A percentile compares a stretch with the other conserved stretches of the same genome.
Conservation (phyloP, 345 rosid species). For the Pelargonium nanum region DNA sequence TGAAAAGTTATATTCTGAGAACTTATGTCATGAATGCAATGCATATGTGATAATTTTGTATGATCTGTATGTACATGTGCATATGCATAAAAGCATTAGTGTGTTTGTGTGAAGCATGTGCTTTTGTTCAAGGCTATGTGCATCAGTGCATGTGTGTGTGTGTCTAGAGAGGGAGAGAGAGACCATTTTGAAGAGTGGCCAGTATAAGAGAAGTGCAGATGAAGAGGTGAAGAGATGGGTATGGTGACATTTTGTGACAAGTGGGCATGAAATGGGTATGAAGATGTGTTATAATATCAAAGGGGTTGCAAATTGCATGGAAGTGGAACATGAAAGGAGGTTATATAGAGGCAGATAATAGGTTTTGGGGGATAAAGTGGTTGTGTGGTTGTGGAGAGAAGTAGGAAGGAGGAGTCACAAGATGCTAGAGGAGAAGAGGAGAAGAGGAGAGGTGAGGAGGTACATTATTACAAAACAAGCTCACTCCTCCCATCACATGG, state of each 20-base stretch:
- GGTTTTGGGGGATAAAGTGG: neutral
- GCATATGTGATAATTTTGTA: neutral
- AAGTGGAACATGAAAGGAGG: neutral
- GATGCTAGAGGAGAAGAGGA: neutral
- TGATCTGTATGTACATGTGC: neutral
- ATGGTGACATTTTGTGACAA: neutral
- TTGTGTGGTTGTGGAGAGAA: neutral
- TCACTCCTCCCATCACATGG: no score
- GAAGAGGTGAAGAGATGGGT: neutral
- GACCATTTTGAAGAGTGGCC: conserved; percentile 6
- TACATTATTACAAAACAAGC: no score
- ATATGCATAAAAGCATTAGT: neutral
- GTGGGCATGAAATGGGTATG: neutral
- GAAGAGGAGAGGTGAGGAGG: neutral
- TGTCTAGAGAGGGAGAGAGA: conserved; percentile 9
- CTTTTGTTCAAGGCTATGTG: no score
- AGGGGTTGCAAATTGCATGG: neutral
- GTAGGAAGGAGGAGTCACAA: no score
- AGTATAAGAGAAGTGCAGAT: neutral
- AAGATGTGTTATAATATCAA: neutral
- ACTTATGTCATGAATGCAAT: neutral
- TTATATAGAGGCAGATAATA: neutral
- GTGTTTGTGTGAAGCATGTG: neutral
- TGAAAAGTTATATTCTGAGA: no score
- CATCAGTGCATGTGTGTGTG: no score